Conservation (phyloP, 768 basidiomycete species). For the Ramaria sp. region DNA sequence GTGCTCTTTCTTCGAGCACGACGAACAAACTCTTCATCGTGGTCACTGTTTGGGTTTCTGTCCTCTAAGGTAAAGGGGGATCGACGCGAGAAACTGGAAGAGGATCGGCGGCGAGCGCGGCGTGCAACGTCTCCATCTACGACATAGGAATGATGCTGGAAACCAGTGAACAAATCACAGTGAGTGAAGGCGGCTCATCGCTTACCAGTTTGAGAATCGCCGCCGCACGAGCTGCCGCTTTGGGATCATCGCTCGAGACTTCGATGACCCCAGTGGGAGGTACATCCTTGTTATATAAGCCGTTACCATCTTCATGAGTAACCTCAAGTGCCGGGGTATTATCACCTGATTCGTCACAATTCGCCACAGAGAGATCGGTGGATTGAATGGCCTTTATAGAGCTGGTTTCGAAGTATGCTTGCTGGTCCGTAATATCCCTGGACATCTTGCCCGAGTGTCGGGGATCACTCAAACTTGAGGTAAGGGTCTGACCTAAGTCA, state of each 20-base stretch:
- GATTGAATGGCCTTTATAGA: not conserved
- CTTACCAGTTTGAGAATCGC: constrained; percentile 85
- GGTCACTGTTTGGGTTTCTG: not conserved
- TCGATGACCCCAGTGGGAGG: constrained; percentile 52
- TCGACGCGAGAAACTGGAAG: constrained; percentile 21
- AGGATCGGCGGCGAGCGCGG: constrained; percentile 20
- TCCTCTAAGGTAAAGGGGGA: not conserved
- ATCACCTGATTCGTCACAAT: not conserved
- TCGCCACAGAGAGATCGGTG: not conserved
- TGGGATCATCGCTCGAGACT: constrained; percentile 75
- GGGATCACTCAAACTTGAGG: too few species aligned
- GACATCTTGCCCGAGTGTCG: too few species aligned
- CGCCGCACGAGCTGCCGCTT: constrained; percentile 84
- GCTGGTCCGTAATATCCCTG: too few species aligned
- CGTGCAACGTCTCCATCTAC: constrained; percentile 39
- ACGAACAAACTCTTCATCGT: not conserved
- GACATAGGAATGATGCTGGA: constrained; percentile 81
- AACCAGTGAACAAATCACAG: constrained; percentile 1
- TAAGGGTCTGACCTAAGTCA: not conserved
- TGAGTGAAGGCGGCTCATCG: constrained; percentile 4
- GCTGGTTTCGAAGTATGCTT: too few species aligned
- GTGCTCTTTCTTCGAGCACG: not conserved
- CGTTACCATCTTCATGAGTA: not conserved
- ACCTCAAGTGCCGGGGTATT: not conserved
- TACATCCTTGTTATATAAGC: constrained; percentile 11